Conservation (phyloP, 2,329 filamentous ascomycete species). For the Claviceps digitariae region DNA sequence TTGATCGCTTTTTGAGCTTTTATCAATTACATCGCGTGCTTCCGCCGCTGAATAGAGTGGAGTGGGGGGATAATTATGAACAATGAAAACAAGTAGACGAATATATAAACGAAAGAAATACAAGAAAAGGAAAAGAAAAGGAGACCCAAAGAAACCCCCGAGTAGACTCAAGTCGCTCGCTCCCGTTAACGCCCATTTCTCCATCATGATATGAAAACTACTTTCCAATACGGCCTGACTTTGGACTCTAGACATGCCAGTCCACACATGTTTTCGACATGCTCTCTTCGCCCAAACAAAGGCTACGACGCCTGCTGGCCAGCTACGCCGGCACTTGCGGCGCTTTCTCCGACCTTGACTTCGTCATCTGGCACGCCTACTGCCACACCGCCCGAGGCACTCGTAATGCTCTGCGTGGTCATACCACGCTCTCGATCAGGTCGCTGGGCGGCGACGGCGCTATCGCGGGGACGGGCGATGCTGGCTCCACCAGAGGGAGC, state of each 20-base stretch:
- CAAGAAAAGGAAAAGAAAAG: background rate
- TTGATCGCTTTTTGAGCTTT: background rate
- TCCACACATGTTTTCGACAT: background rate
- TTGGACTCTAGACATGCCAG: background rate
- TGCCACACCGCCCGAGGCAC: conserved; percentile 29
- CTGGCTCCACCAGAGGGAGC: conserved; percentile 23
- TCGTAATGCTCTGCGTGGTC: conserved; percentile 29
- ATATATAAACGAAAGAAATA: background rate
- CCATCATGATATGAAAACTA: background rate
- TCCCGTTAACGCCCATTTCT: background rate
- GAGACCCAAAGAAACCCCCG: background rate
- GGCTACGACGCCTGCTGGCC: conserved; percentile 1
- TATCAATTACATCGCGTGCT: background rate
- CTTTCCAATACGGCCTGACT: background rate
- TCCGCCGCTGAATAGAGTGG: background rate
- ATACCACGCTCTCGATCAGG: conserved; percentile 30
- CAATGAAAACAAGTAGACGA: background rate
- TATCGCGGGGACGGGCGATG: conserved; percentile 32
- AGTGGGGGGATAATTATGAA: background rate
- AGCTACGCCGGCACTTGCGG: conserved; percentile 30
- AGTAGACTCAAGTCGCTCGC: background rate
- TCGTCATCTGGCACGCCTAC: conserved; percentile 47
- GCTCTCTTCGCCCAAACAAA: background rate
- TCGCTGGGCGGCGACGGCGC: conserved; percentile 12
- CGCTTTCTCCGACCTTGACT: conserved; percentile 48